A percentile compares a stretch with the other conserved stretches of the same genome.
Conservation (phyloP, 495 filamentous ascomycete genomes). For the Aspergillus cristatus region DNA sequence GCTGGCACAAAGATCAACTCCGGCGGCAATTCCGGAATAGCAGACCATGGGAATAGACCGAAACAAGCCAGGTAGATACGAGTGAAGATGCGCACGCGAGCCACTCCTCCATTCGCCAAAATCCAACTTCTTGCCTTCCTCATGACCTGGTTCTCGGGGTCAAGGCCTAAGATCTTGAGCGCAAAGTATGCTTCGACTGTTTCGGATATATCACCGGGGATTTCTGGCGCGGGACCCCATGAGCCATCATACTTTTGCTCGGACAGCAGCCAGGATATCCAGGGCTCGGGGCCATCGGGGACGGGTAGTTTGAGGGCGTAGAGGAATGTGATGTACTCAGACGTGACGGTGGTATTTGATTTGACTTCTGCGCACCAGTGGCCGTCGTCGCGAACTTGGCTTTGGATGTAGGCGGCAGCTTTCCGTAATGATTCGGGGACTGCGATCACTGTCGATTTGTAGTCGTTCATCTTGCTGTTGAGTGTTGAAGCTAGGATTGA, state of each 20-base stretch:
- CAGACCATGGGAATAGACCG: conserved; percentile 33
- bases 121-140: conserved; percentile 18
- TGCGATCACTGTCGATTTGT: no score
- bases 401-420: background rate
- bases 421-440: no score
- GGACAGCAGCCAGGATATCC: conserved; percentile 12
- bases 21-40: conserved; percentile 28
- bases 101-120: conserved; percentile 24
- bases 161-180: conserved; percentile 26
- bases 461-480: no score
- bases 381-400: conserved; percentile 15
- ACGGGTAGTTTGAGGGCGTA: conserved; percentile 19
- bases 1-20: conserved; percentile 32
- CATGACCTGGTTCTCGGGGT: conserved; percentile 13
- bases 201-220: conserved; percentile 28
- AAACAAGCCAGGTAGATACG: conserved; percentile 32
- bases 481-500: no score
- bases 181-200: conserved; percentile 33
- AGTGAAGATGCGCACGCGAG: conserved; percentile 27
- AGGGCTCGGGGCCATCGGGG: conserved; percentile 5
- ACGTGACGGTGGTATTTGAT: conserved; percentile 25
- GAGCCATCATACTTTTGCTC: conserved; percentile 29
- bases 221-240: conserved; percentile 27
- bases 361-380: conserved; percentile 30
- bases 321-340: conserved; percentile 28